Conservation (phyloP, 2,329 filamentous ascomycete genomes). For the Cladosporium sp. region DNA sequence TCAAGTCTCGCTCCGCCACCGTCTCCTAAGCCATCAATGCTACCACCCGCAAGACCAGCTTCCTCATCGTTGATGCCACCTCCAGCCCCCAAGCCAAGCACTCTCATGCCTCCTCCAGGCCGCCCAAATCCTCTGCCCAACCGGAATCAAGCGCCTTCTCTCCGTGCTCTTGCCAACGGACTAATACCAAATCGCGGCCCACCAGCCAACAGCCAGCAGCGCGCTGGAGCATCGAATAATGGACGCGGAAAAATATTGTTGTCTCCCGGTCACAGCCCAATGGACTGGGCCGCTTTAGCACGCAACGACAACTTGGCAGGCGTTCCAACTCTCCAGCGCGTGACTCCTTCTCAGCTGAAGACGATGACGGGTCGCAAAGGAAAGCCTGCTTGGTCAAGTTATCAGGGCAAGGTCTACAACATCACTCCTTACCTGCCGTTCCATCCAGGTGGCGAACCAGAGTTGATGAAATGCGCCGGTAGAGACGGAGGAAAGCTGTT, state of each 20-base stretch:
- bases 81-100: constrained; percentile 24
- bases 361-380: constrained; percentile 79
- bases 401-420: constrained; percentile 91
- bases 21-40: constrained; percentile 30
- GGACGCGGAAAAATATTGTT: constrained; percentile 69
- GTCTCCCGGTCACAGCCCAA: constrained; percentile 85
- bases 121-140: constrained; percentile 25
- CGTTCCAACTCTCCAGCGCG: constrained; percentile 61
- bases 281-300: constrained; percentile 91
- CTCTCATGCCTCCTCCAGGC: constrained; percentile 34
- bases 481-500: constrained; percentile 69
- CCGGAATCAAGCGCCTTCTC: constrained; percentile 36
- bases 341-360: constrained; percentile 80
- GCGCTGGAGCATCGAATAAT: constrained; percentile 36
- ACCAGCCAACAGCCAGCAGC: constrained; percentile 40
- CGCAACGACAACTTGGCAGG: constrained; percentile 44
- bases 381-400: constrained; percentile 81
- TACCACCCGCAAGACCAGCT: constrained; percentile 34
- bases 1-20: background rate
- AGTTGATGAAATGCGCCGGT: constrained; percentile 74
- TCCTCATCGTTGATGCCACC: constrained; percentile 19
- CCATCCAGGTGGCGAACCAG: constrained; percentile 82
- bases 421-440: constrained; percentile 85
- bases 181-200: constrained; percentile 51
- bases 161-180: constrained; percentile 47